phyloP scores from a whole-genome alignment of 1,284 basidiomycete genomes.

The Farysia itapuensis region DNA sequence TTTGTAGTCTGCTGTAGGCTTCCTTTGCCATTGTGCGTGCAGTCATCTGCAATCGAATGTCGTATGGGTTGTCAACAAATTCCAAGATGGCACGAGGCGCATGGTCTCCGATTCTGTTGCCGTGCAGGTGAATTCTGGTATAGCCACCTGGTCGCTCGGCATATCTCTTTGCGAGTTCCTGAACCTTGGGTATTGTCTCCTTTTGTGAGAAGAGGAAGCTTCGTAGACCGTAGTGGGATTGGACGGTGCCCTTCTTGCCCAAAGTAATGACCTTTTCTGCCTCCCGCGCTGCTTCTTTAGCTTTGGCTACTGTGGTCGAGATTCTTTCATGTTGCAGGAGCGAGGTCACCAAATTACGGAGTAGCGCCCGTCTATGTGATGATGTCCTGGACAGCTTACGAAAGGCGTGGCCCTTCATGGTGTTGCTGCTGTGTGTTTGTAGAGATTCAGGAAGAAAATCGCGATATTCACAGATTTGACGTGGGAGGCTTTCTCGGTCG shows the following conservation, averaged over 20 bases:
- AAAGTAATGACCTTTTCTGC: slow-evolving; percentile 79
- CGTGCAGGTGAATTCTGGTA: slow-evolving; percentile 88
- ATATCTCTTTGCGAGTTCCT: slow-evolving; percentile 79
- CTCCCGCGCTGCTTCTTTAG: slow-evolving; percentile 83
- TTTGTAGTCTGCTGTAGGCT: slow-evolving; percentile 35
- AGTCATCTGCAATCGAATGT: slow-evolving; percentile 67
- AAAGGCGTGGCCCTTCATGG: slow-evolving; percentile 58
- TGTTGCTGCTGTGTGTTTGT: too few species aligned
- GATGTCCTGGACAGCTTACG: slow-evolving; percentile 53
- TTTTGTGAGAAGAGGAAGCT: slow-evolving; percentile 47
- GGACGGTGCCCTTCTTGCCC: slow-evolving; percentile 45
- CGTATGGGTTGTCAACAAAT: slow-evolving; percentile 88
- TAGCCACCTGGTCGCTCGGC: slow-evolving; percentile 84
- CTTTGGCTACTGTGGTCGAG: slow-evolving; percentile 93
- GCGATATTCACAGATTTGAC: too few species aligned
- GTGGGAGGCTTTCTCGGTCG: too few species aligned
- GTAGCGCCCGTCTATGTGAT: slow-evolving; percentile 33
- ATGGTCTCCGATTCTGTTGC: slow-evolving; percentile 85
- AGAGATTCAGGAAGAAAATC: too few species aligned
- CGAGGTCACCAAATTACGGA: slow-evolving; percentile 82
- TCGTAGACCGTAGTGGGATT: slow-evolving; percentile 35
- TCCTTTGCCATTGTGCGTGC: slow-evolving; percentile 53
- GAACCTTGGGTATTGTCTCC: slow-evolving; percentile 75
- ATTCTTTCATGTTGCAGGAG: slow-evolving; percentile 94
- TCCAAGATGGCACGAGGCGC: slow-evolving; percentile 89